Percentiles rank a stretch among this genome's conserved stretches.
These are phyloP conservation scores for Actinomortierella ambigua DNA, from an alignment of 371 early-diverging fungal genomes.

Conservation along the genomic window DNA sequence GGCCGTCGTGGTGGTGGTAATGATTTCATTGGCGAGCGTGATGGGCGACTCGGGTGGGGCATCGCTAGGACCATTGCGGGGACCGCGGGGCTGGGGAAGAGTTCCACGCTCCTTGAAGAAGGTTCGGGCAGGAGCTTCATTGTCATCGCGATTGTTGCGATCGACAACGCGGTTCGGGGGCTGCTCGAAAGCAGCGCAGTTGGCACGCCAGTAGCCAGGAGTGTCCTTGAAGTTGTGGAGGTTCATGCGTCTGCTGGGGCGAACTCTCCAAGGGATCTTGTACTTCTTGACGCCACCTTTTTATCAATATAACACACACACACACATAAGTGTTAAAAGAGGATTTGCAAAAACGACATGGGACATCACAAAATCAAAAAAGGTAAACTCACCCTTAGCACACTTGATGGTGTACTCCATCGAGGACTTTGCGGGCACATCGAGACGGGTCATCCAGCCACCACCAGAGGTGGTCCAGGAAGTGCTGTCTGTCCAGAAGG, in stretches of 20 bases:
- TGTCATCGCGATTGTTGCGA: conserved; percentile 8
- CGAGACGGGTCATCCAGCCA: conserved; percentile 38
- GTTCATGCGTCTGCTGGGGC: conserved; percentile 14
- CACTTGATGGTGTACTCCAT: conserved; percentile 44
- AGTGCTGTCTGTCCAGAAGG: conserved; percentile 41
- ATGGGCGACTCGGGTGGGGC: conserved; percentile 7
- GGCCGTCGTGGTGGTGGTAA: conserved; percentile 25
- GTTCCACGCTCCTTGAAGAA: conserved; percentile 39
- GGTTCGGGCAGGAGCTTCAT: conserved; percentile 21
- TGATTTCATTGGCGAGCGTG: conserved; percentile 22
- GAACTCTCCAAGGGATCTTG: conserved; percentile 37
- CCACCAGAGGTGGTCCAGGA: conserved; percentile 34
- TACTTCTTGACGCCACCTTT: conserved; percentile 17
- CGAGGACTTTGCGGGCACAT: conserved; percentile 23
- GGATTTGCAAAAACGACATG: no score
- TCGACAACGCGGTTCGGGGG: conserved; percentile 4
- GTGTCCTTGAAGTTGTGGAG: conserved; percentile 34
- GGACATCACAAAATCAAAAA: no score
- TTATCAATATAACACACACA: no score
- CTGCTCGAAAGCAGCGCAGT: conserved; percentile 20
- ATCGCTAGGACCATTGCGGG: conserved; percentile 22
- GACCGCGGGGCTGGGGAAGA: conserved; percentile 17
- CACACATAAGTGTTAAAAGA: no score
- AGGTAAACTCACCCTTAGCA: not conserved
- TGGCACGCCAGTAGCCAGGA: conserved; percentile 32